Conservation (phyloP, 352 stramenopile species). For the Phytopythium litorale region DNA sequence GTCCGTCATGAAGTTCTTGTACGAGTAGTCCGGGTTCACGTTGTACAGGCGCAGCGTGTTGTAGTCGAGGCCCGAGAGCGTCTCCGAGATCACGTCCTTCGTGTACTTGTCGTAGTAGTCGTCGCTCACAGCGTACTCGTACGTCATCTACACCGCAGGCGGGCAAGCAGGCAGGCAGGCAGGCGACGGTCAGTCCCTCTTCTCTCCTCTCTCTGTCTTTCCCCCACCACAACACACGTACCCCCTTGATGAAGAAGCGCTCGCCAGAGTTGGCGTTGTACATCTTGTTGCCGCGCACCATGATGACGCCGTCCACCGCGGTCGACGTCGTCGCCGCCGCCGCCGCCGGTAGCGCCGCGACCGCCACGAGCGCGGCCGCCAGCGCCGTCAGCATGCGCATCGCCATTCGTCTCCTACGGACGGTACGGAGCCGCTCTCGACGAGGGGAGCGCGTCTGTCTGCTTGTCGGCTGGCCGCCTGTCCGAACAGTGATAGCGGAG, state of each 20-base stretch:
- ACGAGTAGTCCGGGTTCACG: constrained; percentile 80
- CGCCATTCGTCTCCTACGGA: constrained; percentile 17
- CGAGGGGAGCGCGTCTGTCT: neutral
- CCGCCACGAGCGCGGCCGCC: constrained; percentile 7
- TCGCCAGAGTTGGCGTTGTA: constrained; percentile 79
- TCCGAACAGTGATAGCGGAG: neutral
- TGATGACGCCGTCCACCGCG: constrained; percentile 42
- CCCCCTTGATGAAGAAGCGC: constrained; percentile 86
- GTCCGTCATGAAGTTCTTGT: constrained; percentile 82
- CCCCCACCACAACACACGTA: too few relatives aligned
- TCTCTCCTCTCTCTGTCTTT: too few relatives aligned
- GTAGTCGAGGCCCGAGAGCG: constrained; percentile 70
- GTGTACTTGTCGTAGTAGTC: constrained; percentile 85
- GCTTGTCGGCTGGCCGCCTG: neutral
- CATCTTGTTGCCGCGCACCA: constrained; percentile 87
- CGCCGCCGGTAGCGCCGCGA: constrained; percentile 11
- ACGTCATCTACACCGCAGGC: constrained; percentile 83
- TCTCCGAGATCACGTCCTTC: constrained; percentile 59
- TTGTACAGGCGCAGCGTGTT: constrained; percentile 88
- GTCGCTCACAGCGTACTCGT: constrained; percentile 86
- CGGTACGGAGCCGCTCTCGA: neutral
- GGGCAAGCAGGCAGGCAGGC: too few relatives aligned
- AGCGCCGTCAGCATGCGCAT: constrained; percentile 18
- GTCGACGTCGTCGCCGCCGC: constrained; percentile 6
- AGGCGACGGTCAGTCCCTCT: too few relatives aligned